phyloP scores from a whole-genome alignment of 2,329 filamentous ascomycete species.

The Fusarium redolens region DNA sequence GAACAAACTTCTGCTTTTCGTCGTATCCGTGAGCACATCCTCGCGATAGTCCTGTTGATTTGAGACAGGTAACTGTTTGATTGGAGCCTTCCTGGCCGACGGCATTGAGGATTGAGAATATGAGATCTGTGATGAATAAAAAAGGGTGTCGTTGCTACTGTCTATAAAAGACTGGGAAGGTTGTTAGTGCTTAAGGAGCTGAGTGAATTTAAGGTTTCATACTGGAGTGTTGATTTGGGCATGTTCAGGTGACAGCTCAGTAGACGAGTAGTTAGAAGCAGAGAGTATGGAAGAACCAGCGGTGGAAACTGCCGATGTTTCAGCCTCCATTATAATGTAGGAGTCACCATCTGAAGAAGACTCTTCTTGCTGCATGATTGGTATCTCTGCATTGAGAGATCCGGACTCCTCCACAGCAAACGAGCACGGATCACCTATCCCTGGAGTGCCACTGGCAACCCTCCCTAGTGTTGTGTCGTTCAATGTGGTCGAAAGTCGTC shows the following conservation, averaged over 20 bases:
- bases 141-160: fast-evolving
- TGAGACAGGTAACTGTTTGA: fast-evolving
- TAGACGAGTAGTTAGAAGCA: not conserved
- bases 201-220: no score
- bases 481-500: no score
- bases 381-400: not conserved
- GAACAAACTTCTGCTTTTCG: not conserved
- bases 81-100: fast-evolving
- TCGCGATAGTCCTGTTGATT: no score
- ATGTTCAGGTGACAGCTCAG: fast-evolving
- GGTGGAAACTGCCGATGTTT: fast-evolving
- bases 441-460: not conserved
- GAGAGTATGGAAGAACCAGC: fast-evolving
- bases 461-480: fast-evolving
- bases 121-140: not conserved
- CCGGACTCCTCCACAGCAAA: no score
- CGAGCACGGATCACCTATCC: no score
- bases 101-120: fast-evolving
- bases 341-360: not conserved
- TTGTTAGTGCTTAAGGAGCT: not conserved
- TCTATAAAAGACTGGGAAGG: fast-evolving
- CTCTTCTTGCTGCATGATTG: not conserved
- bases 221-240: not conserved
- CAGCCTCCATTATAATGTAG: fast-evolving
- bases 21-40: no score